These are phyloP conservation scores for Moesziomyces antarcticus DNA, from an alignment of 1,284 basidiomycete genomes.

Conservation along the genomic window DNA sequence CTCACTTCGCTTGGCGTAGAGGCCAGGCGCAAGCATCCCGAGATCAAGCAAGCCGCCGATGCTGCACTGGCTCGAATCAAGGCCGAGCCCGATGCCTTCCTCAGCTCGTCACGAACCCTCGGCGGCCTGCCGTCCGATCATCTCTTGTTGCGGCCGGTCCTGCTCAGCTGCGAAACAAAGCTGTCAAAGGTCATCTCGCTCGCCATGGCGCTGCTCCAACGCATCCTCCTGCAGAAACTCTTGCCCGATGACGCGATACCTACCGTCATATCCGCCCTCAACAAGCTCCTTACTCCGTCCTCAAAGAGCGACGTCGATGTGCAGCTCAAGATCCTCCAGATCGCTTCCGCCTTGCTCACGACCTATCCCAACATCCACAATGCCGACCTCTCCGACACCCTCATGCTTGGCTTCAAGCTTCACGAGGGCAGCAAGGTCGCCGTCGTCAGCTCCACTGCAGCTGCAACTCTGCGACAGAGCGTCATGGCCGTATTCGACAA, in stretches of 20 bases:
- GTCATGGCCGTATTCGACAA: conserved; percentile 99
- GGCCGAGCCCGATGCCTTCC: conserved; percentile 45
- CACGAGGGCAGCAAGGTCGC: conserved; percentile 90
- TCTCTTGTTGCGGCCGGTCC: conserved; percentile 85
- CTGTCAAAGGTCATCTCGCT: conserved; percentile 93
- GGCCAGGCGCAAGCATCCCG: conserved; percentile 64
- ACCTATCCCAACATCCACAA: conserved; percentile 59
- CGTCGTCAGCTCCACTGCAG: conserved; percentile 95
- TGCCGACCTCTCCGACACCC: conserved; percentile 70
- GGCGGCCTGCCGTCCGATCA: conserved; percentile 69
- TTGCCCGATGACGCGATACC: conserved; percentile 64
- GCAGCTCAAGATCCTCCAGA: conserved; percentile 66
- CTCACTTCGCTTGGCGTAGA: conserved; percentile 63
- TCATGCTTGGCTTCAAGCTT: conserved; percentile 90
- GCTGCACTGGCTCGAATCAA: conserved; percentile 47
- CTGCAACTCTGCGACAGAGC: conserved; percentile 92
- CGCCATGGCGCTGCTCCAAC: conserved; percentile 88
- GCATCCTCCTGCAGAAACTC: conserved; percentile 86
- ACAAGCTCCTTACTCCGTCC: conserved; percentile 52
- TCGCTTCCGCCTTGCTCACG: conserved; percentile 57
- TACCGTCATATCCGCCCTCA: conserved; percentile 47
- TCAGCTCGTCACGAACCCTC: conserved; percentile 23
- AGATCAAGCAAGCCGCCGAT: conserved; percentile 61
- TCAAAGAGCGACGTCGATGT: conserved; percentile 61
- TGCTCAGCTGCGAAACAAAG: conserved; percentile 92